Conservation (phyloP, 164 flowering plant genomes). For the Berberis vulgaris region DNA sequence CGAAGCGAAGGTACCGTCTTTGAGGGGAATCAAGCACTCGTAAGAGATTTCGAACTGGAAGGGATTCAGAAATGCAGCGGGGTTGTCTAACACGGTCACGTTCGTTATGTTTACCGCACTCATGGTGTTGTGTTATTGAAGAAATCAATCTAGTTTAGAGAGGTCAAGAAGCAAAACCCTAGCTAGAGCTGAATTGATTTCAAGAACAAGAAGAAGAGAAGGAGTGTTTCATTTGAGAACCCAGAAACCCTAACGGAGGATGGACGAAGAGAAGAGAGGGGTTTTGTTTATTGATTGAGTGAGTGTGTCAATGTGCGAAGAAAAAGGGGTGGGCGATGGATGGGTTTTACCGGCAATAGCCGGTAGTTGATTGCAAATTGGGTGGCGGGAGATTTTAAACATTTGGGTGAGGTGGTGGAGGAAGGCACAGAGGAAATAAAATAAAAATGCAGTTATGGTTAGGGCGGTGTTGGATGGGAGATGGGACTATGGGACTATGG, state of each 20-base stretch:
- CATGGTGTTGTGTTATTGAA: conserved; percentile 17
- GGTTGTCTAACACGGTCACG: conserved; percentile 87
- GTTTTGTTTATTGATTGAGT: no score
- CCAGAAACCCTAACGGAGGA: no score
- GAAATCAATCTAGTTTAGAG: background rate
- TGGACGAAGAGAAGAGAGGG: no score
- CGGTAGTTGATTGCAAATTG: background rate
- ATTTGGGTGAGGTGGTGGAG: background rate
- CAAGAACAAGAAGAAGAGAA: background rate
- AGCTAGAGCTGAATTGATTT: background rate
- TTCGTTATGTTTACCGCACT: conserved; percentile 92
- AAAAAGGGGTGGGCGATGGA: background rate
- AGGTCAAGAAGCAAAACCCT: background rate
- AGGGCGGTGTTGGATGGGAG: no score
- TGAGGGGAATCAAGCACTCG: conserved; percentile 80
- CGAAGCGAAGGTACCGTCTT: conserved; percentile 48
- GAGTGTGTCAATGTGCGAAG: background rate
- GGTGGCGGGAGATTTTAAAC: background rate
- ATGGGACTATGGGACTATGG: no score
- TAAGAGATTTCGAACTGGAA: conserved; percentile 96
- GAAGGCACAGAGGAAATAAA: no score
- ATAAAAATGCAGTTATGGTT: background rate
- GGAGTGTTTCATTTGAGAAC: no score
- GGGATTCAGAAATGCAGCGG: conserved; percentile 71
- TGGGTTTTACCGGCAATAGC: background rate